Conservation (phyloP, 1,284 basidiomycete genomes). For the Rhodotorula mucilaginosa region DNA sequence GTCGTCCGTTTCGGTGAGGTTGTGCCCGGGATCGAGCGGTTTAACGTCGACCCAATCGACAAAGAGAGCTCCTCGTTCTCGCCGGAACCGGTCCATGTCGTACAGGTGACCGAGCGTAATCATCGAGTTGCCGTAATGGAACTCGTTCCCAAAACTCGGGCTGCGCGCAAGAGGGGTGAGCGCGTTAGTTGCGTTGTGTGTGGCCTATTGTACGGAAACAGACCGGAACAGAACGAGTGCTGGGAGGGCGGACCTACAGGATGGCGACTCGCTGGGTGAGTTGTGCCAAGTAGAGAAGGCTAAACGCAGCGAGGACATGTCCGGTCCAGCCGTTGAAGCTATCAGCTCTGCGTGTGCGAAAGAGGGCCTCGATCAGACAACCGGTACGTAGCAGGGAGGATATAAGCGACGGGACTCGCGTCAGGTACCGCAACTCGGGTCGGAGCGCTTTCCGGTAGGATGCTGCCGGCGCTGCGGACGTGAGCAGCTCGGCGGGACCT, state of each 20-base stretch:
- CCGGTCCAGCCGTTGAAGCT: constrained; percentile 22
- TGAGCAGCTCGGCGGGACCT: constrained; percentile 13
- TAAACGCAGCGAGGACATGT: constrained; percentile 23
- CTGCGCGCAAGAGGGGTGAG: background rate
- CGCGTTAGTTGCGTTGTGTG: background rate
- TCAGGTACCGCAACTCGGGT: constrained; percentile 26
- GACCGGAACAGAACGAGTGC: too few relatives aligned
- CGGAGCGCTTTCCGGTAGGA: constrained; percentile 22
- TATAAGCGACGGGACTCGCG: background rate
- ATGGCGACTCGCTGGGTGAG: constrained; percentile 29
- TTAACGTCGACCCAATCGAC: constrained; percentile 35
- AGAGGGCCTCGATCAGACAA: background rate
- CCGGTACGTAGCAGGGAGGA: background rate
- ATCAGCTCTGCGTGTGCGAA: background rate
- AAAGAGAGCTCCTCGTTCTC: constrained; percentile 23
- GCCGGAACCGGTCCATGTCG: constrained; percentile 32
- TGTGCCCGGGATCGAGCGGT: constrained; percentile 23
- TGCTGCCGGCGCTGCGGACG: constrained; percentile 10
- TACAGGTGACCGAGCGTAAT: constrained; percentile 26
- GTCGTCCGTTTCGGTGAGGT: constrained; percentile 11
- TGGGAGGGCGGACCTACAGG: constrained; percentile 8
- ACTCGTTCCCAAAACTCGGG: constrained; percentile 28
- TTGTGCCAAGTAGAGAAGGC: constrained; percentile 27
- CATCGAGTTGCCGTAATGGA: constrained; percentile 31
- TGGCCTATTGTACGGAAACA: too few relatives aligned